Base-by-base conservation (phyloP, 179 eudicot species). In the Vitellaria paradoxa region DNA sequence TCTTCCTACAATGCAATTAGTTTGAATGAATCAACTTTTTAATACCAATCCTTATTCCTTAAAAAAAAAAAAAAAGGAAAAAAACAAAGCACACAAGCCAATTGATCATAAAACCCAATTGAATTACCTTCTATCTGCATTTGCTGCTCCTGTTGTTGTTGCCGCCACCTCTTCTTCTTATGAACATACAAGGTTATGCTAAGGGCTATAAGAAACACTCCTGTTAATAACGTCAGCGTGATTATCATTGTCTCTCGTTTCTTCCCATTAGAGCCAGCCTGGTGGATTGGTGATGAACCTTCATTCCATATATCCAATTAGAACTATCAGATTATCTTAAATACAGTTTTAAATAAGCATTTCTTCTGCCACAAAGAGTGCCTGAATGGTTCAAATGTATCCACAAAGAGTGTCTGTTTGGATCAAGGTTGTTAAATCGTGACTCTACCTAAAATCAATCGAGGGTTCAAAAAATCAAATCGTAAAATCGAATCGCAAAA, bases 211-310 rank as follows among this genome's bases (percentile, higher is more conserved):
- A 62, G 65, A 8, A 62, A 4, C 12, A 46, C 74, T 68, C 3
- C 78, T 78, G 2, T 20, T 15, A 10, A 79, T 79, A n/a, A 79
- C 67, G 17, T 68, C 60, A 62, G 23, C 12, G 1, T 62, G 37
- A 62, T 37, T 7, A 23, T 23, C 14, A 62, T 9, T 10, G 0
- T 21, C 37, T 62, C 1, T 20, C 66, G 10, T 9, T 9, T 21
- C 66, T 21, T 62, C 4, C n/a, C 17, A 57, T 9, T 62, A 37
- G 12, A 21, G 37, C 66, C 66, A 30, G 37, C 37, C 2, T 30
- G 37, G 37, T 1, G 37, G 37, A 30, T 2, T 30, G 37, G 37
- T 30, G 37, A 30, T 30, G 37, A 30, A 30, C 37, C 37, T 30
- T 30, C 37, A 30, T 30, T 30, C 37, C 37, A 30, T 30, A 30